These are phyloP conservation scores for Yamagishiella unicocca DNA, from an alignment of 139 green algal species.

Conservation along the genomic window DNA sequence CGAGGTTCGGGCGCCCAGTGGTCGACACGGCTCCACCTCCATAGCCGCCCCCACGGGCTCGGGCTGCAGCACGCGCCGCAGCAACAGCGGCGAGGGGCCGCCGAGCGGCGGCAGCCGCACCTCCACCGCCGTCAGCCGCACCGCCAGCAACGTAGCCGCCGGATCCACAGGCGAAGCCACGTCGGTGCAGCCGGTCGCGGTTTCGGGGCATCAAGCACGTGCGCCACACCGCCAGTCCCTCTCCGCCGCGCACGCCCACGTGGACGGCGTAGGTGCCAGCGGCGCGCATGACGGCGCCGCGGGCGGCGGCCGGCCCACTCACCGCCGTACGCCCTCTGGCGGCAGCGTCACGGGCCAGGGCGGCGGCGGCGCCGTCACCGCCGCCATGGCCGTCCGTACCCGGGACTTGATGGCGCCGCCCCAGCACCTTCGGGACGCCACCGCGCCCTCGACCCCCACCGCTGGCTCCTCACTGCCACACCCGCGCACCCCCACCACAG, in stretches of 20 bases:
- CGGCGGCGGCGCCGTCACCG: too few relatives aligned
- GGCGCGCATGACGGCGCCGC: neutral
- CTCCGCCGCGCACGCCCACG: conserved; percentile 1
- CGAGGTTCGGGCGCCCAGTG: too few relatives aligned
- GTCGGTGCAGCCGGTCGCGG: neutral
- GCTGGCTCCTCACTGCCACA: too few relatives aligned
- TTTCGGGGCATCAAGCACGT: neutral
- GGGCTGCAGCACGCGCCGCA: neutral
- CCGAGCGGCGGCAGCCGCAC: neutral
- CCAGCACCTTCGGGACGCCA: too few relatives aligned
- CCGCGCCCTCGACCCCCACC: too few relatives aligned
- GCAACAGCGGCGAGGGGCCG: neutral
- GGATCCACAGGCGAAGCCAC: neutral
- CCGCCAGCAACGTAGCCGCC: neutral
- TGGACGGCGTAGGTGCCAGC: neutral
- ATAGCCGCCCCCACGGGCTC: neutral
- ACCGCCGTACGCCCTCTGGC: neutral
- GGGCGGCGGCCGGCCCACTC: neutral
- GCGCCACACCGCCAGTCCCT: neutral
- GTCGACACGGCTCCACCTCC: neutral
- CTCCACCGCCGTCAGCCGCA: neutral
- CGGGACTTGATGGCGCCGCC: too few relatives aligned
- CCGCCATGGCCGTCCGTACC: too few relatives aligned
- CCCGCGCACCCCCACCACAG: too few relatives aligned
- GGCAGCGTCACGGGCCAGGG: neutral